Base-by-base conservation (phyloP, 2,329 filamentous ascomycete species). In the Arthrobotrys conoides region DNA sequence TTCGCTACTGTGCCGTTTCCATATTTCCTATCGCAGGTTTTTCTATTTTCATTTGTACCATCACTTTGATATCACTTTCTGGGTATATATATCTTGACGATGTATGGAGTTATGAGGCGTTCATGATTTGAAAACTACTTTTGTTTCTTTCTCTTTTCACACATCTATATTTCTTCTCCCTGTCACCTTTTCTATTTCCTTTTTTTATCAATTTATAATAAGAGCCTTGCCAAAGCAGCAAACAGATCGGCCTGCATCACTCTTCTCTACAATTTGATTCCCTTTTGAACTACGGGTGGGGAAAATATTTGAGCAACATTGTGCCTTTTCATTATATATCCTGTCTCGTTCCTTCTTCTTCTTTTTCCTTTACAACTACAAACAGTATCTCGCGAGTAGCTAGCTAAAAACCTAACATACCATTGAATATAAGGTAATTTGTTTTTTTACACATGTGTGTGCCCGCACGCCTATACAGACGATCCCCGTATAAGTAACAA, bases 11-110 rank as follows among this genome's bases (percentile, higher is more conserved):
- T 64, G 16, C 49, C 5, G n/a, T 10, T 63, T 66, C 27, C 14
- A n/a, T n/a, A n/a, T 20, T 36, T 12, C 44, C 20, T 76, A 38
- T 16, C 41, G 27, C 20, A 49, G 12, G 55, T 33, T 36, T n/a
- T 59, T 69, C 46, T 49, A 57, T 76, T 63, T n/a, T 76, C 71
- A 33, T 71, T 67, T 66, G 48, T 70, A 33, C 16, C 33, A 68
- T 55, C n/a, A 8, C 24, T 57, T 49, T 46, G 30, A 49, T 48
- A 55, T 57, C 48, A 55, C 20, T 53, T 71, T 38, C 59, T 46
- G 67, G 66, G 53, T 66, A 71, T 63, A 77, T 71, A 77, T 77
- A 77, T 77, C 73, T 77, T 77, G 73, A 77, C 51, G 73, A 77
- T 77, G 73, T 77, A 71, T 71, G 73, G 73, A 65, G 73, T 77